Evolutionary conservation across 2,329 filamentous ascomycete genomes (phyloP), one percentile per base, ranked within the genome.

Genomic region (Chaetomiaceae sp.): DNA sequence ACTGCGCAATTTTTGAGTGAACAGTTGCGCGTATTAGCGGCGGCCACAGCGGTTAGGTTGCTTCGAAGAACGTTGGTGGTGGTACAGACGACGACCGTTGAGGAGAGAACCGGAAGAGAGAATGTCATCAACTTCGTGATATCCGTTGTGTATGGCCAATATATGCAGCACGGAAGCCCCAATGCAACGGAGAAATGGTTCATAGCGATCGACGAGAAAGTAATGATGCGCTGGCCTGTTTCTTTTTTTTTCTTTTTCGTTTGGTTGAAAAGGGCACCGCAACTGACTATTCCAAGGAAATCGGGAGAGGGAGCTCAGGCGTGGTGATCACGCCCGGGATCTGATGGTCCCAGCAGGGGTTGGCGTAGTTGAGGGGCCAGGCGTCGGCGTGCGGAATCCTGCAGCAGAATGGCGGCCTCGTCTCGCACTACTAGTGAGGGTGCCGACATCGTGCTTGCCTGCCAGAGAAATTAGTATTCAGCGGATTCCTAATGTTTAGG

Each of bases 371-470:
- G 58, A 59, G 14, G 54, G 54, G 5, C 56, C 52, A 17, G 36
- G 54, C 38, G 47, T 61, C 5, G 49, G 58, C 6, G 56, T 50
- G 45, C 66, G 64, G 32, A 57, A 58, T 45, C 64, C 60, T 22
- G 63, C 57, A 38, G 63, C 61, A 22, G 62, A 56, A 50, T 70
- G 57, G 29, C 72, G 71, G 48, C 69, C 65, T 55, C 69, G 70
- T 62, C 71, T 74, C 39, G 68, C 61, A 38, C 67, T 65, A 49
- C 68, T 69, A 48, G 74, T 69, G 41, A 84, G 63, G 45, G 73
- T 79, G 45, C 79, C 76, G 39, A 88, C 84, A 62, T 88, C 84
- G 59, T 88, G 84, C 69, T 86, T 87, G 56, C 84, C 82, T 86
- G 42, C 22, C n/a, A 34, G 45, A 12, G 41, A 38, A 60, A 58